Percentiles rank a stretch among this genome's conserved stretches.
These are phyloP conservation scores for Boletus coccyginus DNA, from an alignment of 768 basidiomycete species.

Conservation along the genomic window DNA sequence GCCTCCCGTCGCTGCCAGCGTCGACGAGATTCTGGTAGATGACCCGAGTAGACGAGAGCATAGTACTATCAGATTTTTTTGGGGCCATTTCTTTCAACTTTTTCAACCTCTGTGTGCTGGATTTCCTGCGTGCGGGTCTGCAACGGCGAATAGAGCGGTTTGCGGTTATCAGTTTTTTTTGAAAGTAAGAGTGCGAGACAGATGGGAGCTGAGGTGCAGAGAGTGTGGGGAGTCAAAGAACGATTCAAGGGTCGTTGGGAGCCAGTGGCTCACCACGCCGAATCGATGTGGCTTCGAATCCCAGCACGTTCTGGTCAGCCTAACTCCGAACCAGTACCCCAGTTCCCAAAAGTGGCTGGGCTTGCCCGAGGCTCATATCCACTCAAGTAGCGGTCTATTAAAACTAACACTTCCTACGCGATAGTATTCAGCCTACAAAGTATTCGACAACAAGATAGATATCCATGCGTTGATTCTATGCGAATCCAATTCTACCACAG, in stretches of 20 bases:
- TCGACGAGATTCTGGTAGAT: slow-evolving; percentile 29
- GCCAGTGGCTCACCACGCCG: background rate
- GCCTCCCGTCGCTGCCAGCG: slow-evolving; percentile 21
- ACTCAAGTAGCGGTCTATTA: background rate
- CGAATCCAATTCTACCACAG: background rate
- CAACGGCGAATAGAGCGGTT: too few species aligned
- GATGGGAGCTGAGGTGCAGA: background rate
- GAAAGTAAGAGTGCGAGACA: slow-evolving; percentile 1
- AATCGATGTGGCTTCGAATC: background rate
- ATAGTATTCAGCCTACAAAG: background rate
- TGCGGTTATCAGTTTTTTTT: too few species aligned
- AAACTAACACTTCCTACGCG: background rate
- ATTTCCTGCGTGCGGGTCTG: background rate
- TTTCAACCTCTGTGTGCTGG: background rate
- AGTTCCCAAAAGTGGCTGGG: slow-evolving; percentile 1
- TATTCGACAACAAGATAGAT: background rate
- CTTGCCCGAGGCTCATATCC: too few species aligned
- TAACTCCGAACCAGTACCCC: background rate
- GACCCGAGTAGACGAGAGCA: slow-evolving; percentile 14
- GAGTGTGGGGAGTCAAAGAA: slow-evolving; percentile 5
- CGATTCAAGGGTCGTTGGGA: background rate
- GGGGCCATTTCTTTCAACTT: background rate
- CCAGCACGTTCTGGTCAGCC: background rate
- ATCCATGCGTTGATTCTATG: background rate
- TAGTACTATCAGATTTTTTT: background rate